These are phyloP conservation scores for Globisporangium abappressorium DNA, from an alignment of 352 stramenopile species.

Conservation along the genomic window DNA sequence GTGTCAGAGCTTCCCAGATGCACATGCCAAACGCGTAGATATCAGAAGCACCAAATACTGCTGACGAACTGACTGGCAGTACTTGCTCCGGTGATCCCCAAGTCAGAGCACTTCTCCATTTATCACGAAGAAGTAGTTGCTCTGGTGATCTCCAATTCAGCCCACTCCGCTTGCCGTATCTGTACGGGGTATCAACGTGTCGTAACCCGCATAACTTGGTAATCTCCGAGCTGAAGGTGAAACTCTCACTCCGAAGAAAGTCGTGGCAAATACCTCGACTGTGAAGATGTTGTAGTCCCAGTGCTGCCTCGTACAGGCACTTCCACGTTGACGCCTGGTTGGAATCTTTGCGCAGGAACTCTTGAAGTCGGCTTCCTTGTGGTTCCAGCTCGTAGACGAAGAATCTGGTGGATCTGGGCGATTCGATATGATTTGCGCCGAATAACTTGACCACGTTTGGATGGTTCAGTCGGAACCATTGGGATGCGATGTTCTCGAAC, in stretches of 20 bases:
- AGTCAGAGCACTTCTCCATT: slow-evolving; percentile 3
- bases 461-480: slow-evolving; percentile 12
- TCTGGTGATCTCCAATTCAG: slow-evolving; percentile 21
- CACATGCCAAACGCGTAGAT: slow-evolving; percentile 31
- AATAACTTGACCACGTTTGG: slow-evolving; percentile 13
- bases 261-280: background rate
- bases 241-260: slow-evolving; percentile 12
- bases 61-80: background rate
- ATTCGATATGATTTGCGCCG: background rate
- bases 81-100: slow-evolving; percentile 2
- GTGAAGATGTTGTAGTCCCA: background rate
- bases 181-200: background rate
- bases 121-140: background rate
- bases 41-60: slow-evolving; percentile 12
- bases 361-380: background rate
- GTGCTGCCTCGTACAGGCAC: slow-evolving; percentile 21
- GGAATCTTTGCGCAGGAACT: background rate
- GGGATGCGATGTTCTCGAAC: background rate
- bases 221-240: slow-evolving; percentile 4
- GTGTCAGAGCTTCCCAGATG: slow-evolving; percentile 16
- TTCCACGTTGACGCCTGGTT: slow-evolving; percentile 4
- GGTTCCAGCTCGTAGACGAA: slow-evolving; percentile 3
- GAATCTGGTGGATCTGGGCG: background rate
- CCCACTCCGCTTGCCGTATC: background rate
- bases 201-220: slow-evolving; percentile 2